Conservation (phyloP, 257 asterid species). For the Mitragyna speciosa region DNA sequence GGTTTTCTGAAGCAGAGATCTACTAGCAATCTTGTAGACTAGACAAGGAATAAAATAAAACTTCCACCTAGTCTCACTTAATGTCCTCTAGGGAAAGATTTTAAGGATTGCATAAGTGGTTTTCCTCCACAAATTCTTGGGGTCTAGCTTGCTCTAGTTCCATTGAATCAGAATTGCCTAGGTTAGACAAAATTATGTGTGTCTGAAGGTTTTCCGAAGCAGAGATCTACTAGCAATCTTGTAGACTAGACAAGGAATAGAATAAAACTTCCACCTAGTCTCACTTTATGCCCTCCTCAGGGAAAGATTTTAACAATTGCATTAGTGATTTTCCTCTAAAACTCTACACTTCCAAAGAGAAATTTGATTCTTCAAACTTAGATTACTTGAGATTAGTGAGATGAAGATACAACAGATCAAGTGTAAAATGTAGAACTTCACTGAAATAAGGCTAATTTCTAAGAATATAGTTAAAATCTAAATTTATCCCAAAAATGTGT, state of each 20-base stretch:
- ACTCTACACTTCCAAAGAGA: not conserved
- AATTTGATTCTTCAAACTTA: not conserved
- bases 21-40: not conserved
- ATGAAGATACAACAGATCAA: not conserved
- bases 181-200: not conserved
- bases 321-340: not conserved
- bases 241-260: not conserved
- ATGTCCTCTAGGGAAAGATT: not conserved
- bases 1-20: not conserved
- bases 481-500: too few relatives aligned
- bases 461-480: too few relatives aligned
- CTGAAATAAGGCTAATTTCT: not conserved
- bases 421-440: not conserved
- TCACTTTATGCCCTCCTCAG: not conserved
- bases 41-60: not conserved
- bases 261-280: not conserved
- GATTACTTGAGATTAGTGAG: not conserved
- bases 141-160: not conserved
- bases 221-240: not conserved
- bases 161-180: not conserved
- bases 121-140: not conserved
- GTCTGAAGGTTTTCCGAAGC: not conserved
- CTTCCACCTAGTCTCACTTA: not conserved
- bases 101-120: not conserved
- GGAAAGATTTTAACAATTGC: not conserved